phyloP scores from a whole-genome alignment of 106 monocot genomes.

The Ottelia alismoides region DNA sequence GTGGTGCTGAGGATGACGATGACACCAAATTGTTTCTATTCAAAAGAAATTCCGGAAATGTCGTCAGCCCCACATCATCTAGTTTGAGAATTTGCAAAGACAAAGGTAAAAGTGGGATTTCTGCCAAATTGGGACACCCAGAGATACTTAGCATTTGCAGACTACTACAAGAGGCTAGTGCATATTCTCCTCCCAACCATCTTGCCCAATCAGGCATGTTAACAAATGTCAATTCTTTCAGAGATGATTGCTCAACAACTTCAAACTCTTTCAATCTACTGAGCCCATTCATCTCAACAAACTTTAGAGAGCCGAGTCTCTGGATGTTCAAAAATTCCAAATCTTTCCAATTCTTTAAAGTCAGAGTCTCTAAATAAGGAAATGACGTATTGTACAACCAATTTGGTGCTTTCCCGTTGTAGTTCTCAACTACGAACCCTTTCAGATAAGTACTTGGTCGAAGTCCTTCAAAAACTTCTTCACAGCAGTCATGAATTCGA shows the following conservation, averaged over 20 bases:
- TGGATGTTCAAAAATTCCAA: neutral
- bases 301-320: neutral
- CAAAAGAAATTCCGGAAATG: too few relatives aligned
- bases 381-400: slow-evolving; percentile 4
- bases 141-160: neutral
- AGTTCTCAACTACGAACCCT: slow-evolving; percentile 1
- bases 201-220: neutral
- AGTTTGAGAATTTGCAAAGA: too few relatives aligned
- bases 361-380: neutral
- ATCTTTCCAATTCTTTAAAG: neutral
- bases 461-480: slow-evolving; percentile 21
- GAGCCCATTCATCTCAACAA: neutral
- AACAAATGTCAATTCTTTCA: neutral
- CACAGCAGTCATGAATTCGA: neutral
- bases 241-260: neutral
- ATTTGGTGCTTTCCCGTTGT: slow-evolving; percentile 6
- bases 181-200: too few relatives aligned
- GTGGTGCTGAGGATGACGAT: too few relatives aligned
- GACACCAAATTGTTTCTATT: too few relatives aligned
- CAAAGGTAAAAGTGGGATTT: too few relatives aligned
- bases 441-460: slow-evolving; percentile 13
- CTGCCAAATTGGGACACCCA: neutral
- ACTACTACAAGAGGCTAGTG: too few relatives aligned
- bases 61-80: too few relatives aligned
- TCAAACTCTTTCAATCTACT: neutral